Evolutionary conservation across 2,329 filamentous ascomycete species (phyloP), one percentile per base, ranked within the genome.

Genomic region (Thelonectria discophora): DNA sequence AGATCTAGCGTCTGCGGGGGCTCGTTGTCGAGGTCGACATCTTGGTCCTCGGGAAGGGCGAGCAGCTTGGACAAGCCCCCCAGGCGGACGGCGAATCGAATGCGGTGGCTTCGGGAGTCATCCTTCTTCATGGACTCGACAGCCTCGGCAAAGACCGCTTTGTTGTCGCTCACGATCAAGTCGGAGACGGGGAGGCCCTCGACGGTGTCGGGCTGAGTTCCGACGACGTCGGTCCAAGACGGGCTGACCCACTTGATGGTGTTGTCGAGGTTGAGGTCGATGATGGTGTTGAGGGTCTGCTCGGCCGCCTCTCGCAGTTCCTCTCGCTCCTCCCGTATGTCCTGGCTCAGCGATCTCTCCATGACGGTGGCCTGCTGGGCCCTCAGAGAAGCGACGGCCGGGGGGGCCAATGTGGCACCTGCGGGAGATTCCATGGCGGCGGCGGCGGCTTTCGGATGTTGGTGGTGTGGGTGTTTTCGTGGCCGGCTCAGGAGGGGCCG

Each of bases 211-310:
- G 89, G 85, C 46, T 86, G 80, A 4, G 91, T 94, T 60, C 95
- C 95, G 63, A 98, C 90, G 51, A 99, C 90, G 72, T 98, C 93
- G 63, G 88, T 87, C 95, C 95, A 99, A 15, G 94, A 97, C 12
- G 94, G 92, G 76, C 94, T 98, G 71, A 97, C 94, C 92, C 95
- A 99, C 78, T 93, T 91, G 72, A 99, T 90, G 63, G 88, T 90
- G 67, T 93, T 93, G 74, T 97, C 91, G 58, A 98, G 85, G 73
- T 93, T 93, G 67, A 99, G 84, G 79, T 99, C 94, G 74, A 99
- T 86, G 75, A 99, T 97, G 66, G 97, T 92, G 78, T 98, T 99
- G 75, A 97, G 84, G 20, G 94, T 97, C 80, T 97, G 93, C 79
- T 98, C 94, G 52, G 94, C 95, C 42, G 94, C 95, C 80, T 97